Conservation (phyloP, 2,329 filamentous ascomycete genomes). For the Aureobasidium sp. region DNA sequence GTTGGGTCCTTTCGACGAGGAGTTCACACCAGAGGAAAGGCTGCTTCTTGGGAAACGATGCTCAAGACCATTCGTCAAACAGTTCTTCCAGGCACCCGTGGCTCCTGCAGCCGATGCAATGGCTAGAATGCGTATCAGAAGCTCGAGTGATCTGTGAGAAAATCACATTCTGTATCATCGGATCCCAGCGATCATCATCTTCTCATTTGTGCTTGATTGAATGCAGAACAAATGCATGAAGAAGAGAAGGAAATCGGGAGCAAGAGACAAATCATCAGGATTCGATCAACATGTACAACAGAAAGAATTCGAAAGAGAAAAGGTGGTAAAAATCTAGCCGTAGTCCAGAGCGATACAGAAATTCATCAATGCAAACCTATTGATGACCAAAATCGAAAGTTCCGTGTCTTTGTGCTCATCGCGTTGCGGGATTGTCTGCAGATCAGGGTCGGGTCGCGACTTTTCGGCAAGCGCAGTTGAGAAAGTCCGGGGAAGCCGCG, state of each 20-base stretch:
- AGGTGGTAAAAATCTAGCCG: background rate
- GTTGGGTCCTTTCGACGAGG: background rate
- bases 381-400: background rate
- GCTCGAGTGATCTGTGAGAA: no score
- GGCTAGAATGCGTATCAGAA: no score
- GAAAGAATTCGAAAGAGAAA: background rate
- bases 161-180: no score
- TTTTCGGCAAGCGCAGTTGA: background rate
- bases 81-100: background rate
- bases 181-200: no score
- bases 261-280: background rate
- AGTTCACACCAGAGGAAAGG: background rate
- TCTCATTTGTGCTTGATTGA: no score
- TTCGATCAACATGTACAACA: background rate
- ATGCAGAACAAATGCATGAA: no score
- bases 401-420: background rate
- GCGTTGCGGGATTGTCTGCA: background rate
- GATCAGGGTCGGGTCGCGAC: background rate
- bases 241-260: no score
- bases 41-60: background rate
- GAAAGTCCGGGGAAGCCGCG: conserved; percentile 13
- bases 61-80: background rate
- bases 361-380: background rate
- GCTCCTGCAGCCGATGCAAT: background rate
- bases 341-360: background rate